phyloP scores from a whole-genome alignment of 2,329 filamentous ascomycete genomes.

The Magnaporthiopsis rhizophila region DNA sequence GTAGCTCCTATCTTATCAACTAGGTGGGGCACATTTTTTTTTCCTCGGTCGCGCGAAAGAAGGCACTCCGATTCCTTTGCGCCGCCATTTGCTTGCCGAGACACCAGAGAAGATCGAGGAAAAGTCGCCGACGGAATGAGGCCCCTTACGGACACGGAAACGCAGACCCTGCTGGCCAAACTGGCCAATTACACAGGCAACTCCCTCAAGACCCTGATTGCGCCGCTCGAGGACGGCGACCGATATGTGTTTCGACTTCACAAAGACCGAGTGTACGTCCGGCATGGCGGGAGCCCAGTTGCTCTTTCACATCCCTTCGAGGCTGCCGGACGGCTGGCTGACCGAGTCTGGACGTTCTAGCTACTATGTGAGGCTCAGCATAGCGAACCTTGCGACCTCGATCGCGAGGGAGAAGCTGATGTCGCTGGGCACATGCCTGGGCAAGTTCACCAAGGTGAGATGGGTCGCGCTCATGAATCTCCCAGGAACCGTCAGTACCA shows the following conservation, averaged over 20 bases:
- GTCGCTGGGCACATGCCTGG: constrained; percentile 79
- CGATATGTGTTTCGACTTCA: constrained; percentile 82
- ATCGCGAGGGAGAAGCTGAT: constrained; percentile 75
- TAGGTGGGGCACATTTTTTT: constrained; percentile 7
- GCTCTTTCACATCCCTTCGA: constrained; percentile 1
- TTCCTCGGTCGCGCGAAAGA: not conserved
- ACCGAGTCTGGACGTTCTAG: not conserved
- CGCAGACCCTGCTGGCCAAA: constrained; percentile 71
- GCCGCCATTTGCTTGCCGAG: not conserved
- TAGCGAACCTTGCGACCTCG: constrained; percentile 86
- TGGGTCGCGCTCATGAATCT: too few relatives aligned
- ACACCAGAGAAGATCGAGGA: not conserved
- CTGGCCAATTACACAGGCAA: constrained; percentile 88
- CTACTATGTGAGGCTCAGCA: constrained; percentile 83
- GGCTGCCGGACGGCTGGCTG: not conserved
- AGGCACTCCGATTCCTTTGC: not conserved
- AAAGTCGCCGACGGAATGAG: constrained; percentile 12
- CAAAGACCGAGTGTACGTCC: constrained; percentile 28
- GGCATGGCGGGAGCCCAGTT: too few relatives aligned
- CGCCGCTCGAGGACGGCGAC: constrained; percentile 62
- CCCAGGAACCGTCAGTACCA: not conserved
- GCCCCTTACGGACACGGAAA: constrained; percentile 18
- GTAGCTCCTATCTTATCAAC: constrained; percentile 1
- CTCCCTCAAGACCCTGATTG: constrained; percentile 78
- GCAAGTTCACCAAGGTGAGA: constrained; percentile 25